Evolutionary conservation across 805 yeast genomes (phyloP), one percentile per base, ranked within the genome.

Genomic region (Metschnikowia peoriensis): DNA sequence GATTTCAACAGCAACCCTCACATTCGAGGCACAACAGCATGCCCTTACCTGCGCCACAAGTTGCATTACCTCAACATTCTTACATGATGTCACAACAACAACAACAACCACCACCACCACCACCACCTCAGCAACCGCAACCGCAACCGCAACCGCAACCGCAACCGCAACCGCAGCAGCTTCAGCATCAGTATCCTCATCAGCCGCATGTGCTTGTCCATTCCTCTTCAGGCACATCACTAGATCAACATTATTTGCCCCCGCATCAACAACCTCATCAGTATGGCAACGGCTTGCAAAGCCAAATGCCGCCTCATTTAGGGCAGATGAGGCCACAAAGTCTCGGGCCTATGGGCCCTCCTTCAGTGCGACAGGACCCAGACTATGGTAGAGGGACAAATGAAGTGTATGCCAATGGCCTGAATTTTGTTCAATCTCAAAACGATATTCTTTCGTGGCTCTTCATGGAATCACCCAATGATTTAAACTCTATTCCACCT

Each of bases 361-460:
- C 27, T 2, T 15, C 27, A 3, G 7, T 34, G 11, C 39, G 22
- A 38, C 35, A 28, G 9, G 51, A 42, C 6, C 29, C 15, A 2
- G 17, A 15, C 28, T 28, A 16, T 6, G 11, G 5, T 14, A 40
- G 27, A 12, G 9, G 40, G 9, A 38, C 28, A 9, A 32, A 10
- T 4, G 52, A 39, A 2, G 5, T 44, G 41, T 14, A 14, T 10
- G 9, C 28, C 8, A 35, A 34, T 10, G 40, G 49, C 16, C 17
- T 15, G 17, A 41, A 37, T 16, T 29, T 42, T 16, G 40, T 69
- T 10, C 76, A 70, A 32, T 59, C 66, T 7, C 75, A 71, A 43
- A 69, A 63, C 44, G 77, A 73, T 51, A 71, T 74, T 37, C 53
- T 74, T 7, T 68, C 74, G 27, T 73, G 78, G 78, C 58, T 74